Evolutionary conservation across 2,329 filamentous ascomycete species (phyloP).

Genomic region (Colletotrichum euphorbiae): DNA sequence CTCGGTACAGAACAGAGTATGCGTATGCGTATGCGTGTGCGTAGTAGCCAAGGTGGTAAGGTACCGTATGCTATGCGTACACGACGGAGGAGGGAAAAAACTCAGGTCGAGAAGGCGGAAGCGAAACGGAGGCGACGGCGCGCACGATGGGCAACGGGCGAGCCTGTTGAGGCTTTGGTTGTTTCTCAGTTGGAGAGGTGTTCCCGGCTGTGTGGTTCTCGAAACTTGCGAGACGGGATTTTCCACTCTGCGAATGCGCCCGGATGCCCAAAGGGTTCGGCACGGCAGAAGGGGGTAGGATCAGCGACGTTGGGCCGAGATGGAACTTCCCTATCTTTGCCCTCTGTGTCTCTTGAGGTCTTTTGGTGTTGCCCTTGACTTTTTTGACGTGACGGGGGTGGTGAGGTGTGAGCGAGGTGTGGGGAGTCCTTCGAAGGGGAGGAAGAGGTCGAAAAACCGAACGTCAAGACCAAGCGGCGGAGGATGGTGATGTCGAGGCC

Average conservation of each 20-base stretch:
- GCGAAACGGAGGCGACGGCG: constrained; percentile 21
- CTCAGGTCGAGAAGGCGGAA: constrained; percentile 4
- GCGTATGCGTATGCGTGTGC: constrained; percentile 4
- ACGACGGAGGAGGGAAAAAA: neutral
- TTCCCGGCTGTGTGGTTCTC: constrained; percentile 40
- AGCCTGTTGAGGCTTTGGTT: constrained; percentile 1
- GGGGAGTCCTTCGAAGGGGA: constrained; percentile 39
- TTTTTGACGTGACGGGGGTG: constrained; percentile 38
- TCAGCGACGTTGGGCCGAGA: constrained; percentile 54
- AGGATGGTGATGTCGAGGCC: constrained; percentile 33
- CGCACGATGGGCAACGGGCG: constrained; percentile 14
- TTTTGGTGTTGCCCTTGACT: constrained; percentile 24
- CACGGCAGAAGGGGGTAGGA: constrained; percentile 43
- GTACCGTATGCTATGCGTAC: constrained; percentile 14
- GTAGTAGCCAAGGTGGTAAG: neutral
- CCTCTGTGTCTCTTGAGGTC: neutral
- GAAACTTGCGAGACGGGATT: constrained; percentile 37
- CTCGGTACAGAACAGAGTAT: constrained; percentile 10
- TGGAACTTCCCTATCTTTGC: constrained; percentile 35
- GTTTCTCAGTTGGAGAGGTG: constrained; percentile 33
- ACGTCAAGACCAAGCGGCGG: constrained; percentile 31
- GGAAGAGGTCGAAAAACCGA: constrained; percentile 26
- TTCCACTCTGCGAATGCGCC: constrained; percentile 32
- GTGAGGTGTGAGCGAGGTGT: constrained; percentile 43
- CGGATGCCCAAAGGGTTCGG: constrained; percentile 40